Evolutionary conservation across 148 eudicot genomes (phyloP).

Genomic region (Chenopodium quinoa): DNA sequence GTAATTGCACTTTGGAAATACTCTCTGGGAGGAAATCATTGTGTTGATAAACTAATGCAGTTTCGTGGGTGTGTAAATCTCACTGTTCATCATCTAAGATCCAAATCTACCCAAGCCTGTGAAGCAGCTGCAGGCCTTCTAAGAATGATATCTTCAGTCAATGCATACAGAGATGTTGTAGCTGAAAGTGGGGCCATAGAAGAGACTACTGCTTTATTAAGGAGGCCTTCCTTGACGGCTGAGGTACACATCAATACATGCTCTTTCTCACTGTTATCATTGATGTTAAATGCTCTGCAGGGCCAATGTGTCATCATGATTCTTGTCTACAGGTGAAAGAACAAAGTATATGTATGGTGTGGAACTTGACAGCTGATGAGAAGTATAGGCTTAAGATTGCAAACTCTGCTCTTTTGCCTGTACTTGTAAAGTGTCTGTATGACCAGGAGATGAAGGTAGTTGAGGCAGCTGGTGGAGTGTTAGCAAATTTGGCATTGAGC

Average conservation of each 20-base stretch:
- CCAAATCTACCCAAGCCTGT: constrained; percentile 64
- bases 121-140: constrained; percentile 85
- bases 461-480: constrained; percentile 77
- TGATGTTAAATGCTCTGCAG: not conserved
- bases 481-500: constrained; percentile 70
- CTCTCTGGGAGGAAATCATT: constrained; percentile 68
- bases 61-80: constrained; percentile 65
- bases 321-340: constrained; percentile 70
- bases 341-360: constrained; percentile 66
- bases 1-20: constrained; percentile 76
- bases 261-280: not conserved
- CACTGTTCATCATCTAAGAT: constrained; percentile 59
- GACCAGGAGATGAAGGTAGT: constrained; percentile 62
- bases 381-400: constrained; percentile 55
- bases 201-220: constrained; percentile 65
- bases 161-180: constrained; percentile 62
- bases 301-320: constrained; percentile 1
- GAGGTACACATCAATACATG: constrained; percentile 34
- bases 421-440: constrained; percentile 66
- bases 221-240: constrained; percentile 57
- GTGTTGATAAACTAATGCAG: constrained; percentile 61
- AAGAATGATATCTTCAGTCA: constrained; percentile 64
- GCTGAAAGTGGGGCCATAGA: constrained; percentile 83
- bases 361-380: constrained; percentile 85
- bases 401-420: constrained; percentile 53